Evolutionary conservation across 805 yeast species (phyloP).

Genomic region (Lipomyces oligophaga): DNA sequence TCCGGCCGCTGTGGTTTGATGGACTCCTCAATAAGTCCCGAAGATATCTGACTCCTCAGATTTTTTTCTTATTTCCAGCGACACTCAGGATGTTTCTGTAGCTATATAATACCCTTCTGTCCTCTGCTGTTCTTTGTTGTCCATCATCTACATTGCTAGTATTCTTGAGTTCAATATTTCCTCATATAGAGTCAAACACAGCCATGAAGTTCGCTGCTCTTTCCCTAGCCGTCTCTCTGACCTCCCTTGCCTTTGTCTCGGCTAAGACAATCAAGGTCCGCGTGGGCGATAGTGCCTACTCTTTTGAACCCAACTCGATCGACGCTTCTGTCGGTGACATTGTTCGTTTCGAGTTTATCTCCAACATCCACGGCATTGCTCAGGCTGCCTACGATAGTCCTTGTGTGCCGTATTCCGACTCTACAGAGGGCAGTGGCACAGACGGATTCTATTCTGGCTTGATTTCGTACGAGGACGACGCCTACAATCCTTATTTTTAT

Average conservation of each 20-base stretch:
- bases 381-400: conserved; percentile 29
- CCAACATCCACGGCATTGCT: conserved; percentile 29
- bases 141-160: no score
- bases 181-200: no score
- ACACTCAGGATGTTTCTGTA: no score
- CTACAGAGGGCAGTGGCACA: conserved; percentile 1
- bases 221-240: neutral
- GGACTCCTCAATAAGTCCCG: no score
- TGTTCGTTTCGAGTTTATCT: conserved; percentile 17
- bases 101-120: no score
- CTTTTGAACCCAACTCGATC: conserved; percentile 24
- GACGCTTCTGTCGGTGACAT: conserved; percentile 30
- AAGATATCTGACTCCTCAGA: no score
- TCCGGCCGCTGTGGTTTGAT: no score
- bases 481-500: conserved; percentile 12
- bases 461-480: conserved; percentile 7
- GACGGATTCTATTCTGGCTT: conserved; percentile 30
- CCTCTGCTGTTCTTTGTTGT: no score
- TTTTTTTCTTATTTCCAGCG: no score
- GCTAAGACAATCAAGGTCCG: conserved; percentile 17
- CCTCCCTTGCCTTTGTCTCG: conserved; percentile 9
- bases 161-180: no score
- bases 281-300: conserved; percentile 13
- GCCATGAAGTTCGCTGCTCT: conserved; percentile 7
- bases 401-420: conserved; percentile 18